Percentiles rank a stretch among this genome's conserved stretches.
Evolutionary conservation across 192 early-diverging fungal species (phyloP).

Genomic region (Obelidium mucronatum): DNA sequence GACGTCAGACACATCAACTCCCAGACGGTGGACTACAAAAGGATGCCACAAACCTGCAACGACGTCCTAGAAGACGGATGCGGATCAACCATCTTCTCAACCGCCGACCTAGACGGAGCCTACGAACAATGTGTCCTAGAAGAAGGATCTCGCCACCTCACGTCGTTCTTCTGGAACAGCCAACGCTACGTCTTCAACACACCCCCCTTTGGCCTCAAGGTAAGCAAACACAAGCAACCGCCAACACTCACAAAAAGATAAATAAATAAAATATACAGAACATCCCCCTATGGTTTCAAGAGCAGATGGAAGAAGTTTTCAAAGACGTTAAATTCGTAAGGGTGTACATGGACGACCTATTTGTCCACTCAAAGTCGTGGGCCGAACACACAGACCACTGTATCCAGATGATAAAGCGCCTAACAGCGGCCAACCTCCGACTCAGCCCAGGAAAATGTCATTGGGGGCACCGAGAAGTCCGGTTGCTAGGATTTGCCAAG

Average conservation of each 20-base stretch:
- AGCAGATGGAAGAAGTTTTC: neutral
- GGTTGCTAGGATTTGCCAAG: slow-evolving; percentile 6
- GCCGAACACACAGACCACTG: neutral
- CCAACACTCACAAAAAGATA: neutral
- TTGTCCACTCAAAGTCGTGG: neutral
- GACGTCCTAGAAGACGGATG: neutral
- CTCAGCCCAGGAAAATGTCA: neutral
- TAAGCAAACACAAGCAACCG: neutral
- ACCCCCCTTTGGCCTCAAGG: neutral
- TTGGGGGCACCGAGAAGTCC: neutral
- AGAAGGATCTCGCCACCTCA: neutral
- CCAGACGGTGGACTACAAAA: neutral
- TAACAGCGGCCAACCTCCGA: neutral
- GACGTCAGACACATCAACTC: neutral
- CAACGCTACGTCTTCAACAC: neutral
- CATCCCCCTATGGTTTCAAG: neutral
- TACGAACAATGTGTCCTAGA: neutral
- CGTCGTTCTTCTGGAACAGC: slow-evolving; percentile 1
- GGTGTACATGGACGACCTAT: slow-evolving; percentile 8
- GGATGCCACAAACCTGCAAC: neutral
- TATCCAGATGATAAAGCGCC: neutral
- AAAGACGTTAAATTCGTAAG: neutral
- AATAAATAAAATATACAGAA: neutral
- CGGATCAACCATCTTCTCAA: slow-evolving; percentile 6
- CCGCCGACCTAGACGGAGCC: neutral